These are phyloP conservation scores for Aureobasidium sp. DNA, from an alignment of 2,329 filamentous ascomycete species.

Conservation along the genomic window DNA sequence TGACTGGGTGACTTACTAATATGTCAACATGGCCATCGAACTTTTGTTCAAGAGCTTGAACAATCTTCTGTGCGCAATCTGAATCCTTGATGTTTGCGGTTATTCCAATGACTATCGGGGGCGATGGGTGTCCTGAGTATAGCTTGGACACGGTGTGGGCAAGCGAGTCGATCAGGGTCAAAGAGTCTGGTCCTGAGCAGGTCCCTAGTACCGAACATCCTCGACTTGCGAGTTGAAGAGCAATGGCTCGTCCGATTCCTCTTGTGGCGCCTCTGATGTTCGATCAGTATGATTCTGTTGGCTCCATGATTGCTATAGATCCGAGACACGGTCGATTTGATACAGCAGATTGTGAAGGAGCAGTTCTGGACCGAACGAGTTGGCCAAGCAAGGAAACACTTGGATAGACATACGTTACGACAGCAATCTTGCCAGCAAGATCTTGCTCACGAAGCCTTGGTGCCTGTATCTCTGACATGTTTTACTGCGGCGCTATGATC, in stretches of 20 bases:
- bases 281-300: not conserved
- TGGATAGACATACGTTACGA: conserved; percentile 25
- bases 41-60: conserved; percentile 15
- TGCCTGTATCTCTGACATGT: not conserved
- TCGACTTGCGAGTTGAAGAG: conserved; percentile 26
- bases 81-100: conserved; percentile 23
- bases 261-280: conserved; percentile 23
- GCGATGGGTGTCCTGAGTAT: conserved; percentile 14
- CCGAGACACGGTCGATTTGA: too few relatives aligned
- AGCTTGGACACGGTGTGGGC: conserved; percentile 20
- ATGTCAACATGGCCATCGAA: conserved; percentile 23
- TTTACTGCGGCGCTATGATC: not conserved
- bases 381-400: not conserved
- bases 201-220: conserved; percentile 28
- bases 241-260: conserved; percentile 27
- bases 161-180: conserved; percentile 24
- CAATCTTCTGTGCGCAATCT: conserved; percentile 18
- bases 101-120: conserved; percentile 21
- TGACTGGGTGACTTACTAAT: conserved; percentile 5
- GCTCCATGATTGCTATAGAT: too few relatives aligned
- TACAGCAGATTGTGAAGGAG: too few relatives aligned
- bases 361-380: not conserved
- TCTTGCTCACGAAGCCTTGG: conserved; percentile 21
- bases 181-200: conserved; percentile 23
- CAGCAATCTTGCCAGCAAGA: conserved; percentile 25